Evolutionary conservation across 768 basidiomycete genomes (phyloP).

Genomic region (Termitomyces sp.): DNA sequence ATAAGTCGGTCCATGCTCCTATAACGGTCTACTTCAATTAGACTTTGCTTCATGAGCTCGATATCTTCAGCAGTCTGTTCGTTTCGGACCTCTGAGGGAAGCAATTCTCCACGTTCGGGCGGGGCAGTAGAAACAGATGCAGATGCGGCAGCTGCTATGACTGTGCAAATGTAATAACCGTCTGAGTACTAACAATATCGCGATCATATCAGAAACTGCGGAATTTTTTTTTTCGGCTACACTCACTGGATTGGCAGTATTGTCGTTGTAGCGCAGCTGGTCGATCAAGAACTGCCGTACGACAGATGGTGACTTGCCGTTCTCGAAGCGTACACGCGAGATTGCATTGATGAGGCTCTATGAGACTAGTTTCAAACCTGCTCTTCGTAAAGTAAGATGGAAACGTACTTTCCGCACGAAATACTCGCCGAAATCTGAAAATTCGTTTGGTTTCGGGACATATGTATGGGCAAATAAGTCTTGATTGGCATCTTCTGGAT

Average conservation of each 20-base stretch:
- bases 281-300: slow-evolving; percentile 88
- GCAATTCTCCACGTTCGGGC: slow-evolving; percentile 75
- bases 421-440: slow-evolving; percentile 86
- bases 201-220: not conserved
- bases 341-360: slow-evolving; percentile 80
- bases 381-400: not conserved
- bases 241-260: slow-evolving; percentile 81
- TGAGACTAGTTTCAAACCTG: not conserved
- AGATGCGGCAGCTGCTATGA: slow-evolving; percentile 78
- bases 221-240: not conserved
- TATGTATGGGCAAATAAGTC: slow-evolving; percentile 84
- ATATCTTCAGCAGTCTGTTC: slow-evolving; percentile 66
- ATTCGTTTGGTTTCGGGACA: slow-evolving; percentile 94
- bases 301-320: slow-evolving; percentile 79
- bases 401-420: slow-evolving; percentile 83
- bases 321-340: slow-evolving; percentile 80
- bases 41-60: slow-evolving; percentile 65
- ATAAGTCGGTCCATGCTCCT: slow-evolving; percentile 93
- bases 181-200: slow-evolving; percentile 67
- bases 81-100: slow-evolving; percentile 58
- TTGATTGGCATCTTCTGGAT: slow-evolving; percentile 74
- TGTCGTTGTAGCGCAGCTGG: slow-evolving; percentile 93
- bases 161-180: slow-evolving; percentile 81
- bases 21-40: slow-evolving; percentile 84
- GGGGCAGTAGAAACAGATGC: slow-evolving; percentile 71